These are phyloP conservation scores for Piper longum DNA, from an alignment of 164 flowering plant species.

Conservation along the genomic window DNA sequence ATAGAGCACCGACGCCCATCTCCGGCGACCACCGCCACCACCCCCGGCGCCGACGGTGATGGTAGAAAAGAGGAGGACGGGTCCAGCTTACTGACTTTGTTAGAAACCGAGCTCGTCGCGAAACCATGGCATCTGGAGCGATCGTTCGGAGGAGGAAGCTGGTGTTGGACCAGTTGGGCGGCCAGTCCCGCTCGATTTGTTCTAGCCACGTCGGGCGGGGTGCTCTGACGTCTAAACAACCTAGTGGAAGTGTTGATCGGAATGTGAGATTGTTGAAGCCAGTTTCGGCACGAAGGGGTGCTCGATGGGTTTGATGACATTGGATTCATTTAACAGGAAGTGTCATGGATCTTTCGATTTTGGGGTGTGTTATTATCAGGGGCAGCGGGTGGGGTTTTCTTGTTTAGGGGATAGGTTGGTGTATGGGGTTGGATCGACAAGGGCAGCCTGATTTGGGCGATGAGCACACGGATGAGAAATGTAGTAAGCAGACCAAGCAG, in stretches of 20 bases:
- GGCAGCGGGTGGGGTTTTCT: slow-evolving; percentile 8
- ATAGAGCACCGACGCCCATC: no score
- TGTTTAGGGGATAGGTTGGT: slow-evolving; percentile 24
- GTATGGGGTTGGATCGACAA: slow-evolving; percentile 16
- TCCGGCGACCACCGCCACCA: no score
- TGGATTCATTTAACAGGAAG: slow-evolving; percentile 11
- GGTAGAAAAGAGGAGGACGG: no score
- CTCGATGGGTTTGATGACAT: slow-evolving; percentile 7
- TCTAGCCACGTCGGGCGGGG: slow-evolving; percentile 18
- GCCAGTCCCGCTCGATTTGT: slow-evolving; percentile 19
- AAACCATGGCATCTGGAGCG: slow-evolving; percentile 49
- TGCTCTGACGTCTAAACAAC: slow-evolving; percentile 6
- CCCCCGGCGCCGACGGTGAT: no score
- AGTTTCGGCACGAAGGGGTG: slow-evolving; percentile 10
- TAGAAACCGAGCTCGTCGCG: no score
- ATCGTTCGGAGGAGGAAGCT: slow-evolving; percentile 41
- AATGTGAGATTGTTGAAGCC: slow-evolving; percentile 3
- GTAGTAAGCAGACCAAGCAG: slow-evolving; percentile 33
- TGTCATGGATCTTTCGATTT: slow-evolving; percentile 7
- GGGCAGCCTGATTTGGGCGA: slow-evolving; percentile 33
- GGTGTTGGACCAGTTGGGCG: slow-evolving; percentile 28
- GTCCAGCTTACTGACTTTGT: no score
- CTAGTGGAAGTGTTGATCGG: slow-evolving; percentile 7
- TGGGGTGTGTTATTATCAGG: slow-evolving; percentile 12
- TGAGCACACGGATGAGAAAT: slow-evolving; percentile 34